Evolutionary conservation across 441 rosid species (phyloP).

Genomic region (Metrosideros polymorpha): DNA sequence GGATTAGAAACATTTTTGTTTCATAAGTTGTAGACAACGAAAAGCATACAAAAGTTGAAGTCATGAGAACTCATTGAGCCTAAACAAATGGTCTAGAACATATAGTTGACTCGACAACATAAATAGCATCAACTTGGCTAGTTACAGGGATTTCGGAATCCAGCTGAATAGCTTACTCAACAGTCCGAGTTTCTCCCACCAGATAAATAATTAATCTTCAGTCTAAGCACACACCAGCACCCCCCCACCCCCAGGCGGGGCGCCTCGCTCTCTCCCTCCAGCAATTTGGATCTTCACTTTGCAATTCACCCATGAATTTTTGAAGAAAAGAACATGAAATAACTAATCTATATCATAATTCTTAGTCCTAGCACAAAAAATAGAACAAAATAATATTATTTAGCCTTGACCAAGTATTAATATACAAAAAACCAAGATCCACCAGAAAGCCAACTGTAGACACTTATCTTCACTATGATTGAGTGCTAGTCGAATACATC

Average conservation of each 20-base stretch:
- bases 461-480: background rate
- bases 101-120: background rate
- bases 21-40: background rate
- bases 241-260: background rate
- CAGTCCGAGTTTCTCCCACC: background rate
- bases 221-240: background rate
- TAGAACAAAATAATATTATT: background rate
- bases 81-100: background rate
- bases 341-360: background rate
- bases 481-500: background rate
- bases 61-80: background rate
- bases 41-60: background rate
- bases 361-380: background rate
- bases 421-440: background rate
- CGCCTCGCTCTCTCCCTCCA: background rate
- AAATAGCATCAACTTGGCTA: background rate
- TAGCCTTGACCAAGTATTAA: background rate
- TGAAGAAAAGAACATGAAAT: background rate
- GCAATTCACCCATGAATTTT: background rate
- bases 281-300: background rate
- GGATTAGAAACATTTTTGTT: slow-evolving; percentile 6
- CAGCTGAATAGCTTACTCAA: background rate
- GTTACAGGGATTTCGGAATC: background rate
- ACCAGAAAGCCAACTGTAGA: background rate
- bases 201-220: background rate